phyloP scores from a whole-genome alignment of 163 green algal species.

The Picocystis sp. region DNA sequence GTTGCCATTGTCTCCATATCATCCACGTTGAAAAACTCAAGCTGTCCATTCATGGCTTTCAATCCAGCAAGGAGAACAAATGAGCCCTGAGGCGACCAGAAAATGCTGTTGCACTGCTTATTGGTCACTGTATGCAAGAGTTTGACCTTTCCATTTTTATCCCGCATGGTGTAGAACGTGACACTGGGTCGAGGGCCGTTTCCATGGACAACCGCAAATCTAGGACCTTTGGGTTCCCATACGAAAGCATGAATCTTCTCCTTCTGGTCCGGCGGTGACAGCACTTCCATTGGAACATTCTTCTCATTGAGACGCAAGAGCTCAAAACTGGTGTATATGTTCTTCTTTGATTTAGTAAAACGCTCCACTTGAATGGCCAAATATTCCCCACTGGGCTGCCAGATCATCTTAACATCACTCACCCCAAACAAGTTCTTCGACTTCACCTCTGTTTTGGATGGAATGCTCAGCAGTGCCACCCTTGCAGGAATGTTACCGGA shows the following conservation, averaged over 20 bases:
- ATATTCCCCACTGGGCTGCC: constrained; percentile 92
- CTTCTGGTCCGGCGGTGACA: constrained; percentile 36
- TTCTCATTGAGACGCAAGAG: constrained; percentile 73
- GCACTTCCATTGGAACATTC: constrained; percentile 78
- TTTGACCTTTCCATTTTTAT: constrained; percentile 44
- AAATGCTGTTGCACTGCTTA: constrained; percentile 50
- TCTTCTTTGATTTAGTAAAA: constrained; percentile 96
- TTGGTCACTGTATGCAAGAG: constrained; percentile 35
- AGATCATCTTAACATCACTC: constrained; percentile 74
- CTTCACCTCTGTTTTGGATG: constrained; percentile 60
- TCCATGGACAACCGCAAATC: constrained; percentile 83
- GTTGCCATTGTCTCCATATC: constrained; percentile 70
- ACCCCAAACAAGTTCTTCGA: constrained; percentile 97
- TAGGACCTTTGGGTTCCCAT: constrained; percentile 79
- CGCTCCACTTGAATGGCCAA: constrained; percentile 85
- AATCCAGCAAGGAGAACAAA: constrained; percentile 76
- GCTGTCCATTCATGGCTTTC: constrained; percentile 75
- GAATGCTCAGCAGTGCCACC: constrained; percentile 44
- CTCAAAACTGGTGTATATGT: constrained; percentile 86
- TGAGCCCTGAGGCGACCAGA: constrained; percentile 15
- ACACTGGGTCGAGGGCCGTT: constrained; percentile 61
- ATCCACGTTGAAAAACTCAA: constrained; percentile 96
- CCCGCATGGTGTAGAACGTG: constrained; percentile 84
- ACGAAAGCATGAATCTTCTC: constrained; percentile 82
- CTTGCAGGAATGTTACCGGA: constrained; percentile 77